Evolutionary conservation across 768 basidiomycete species (phyloP).

Genomic region (Mrakia blollopis): DNA sequence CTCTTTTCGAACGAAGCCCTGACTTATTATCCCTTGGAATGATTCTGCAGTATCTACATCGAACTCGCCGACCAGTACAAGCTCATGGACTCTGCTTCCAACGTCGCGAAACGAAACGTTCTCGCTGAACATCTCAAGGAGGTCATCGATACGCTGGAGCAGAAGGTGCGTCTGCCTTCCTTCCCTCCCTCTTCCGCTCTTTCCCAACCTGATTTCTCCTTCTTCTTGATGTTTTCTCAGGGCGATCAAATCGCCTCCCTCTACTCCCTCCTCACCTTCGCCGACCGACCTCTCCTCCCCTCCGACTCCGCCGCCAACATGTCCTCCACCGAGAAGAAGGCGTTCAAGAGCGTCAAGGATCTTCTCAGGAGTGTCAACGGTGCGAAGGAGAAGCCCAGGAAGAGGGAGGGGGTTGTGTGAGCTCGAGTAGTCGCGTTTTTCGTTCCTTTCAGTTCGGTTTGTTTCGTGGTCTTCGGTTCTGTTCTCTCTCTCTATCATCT

Average conservation of each 20-base stretch:
- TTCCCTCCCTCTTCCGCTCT: conserved; percentile 2
- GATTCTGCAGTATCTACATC: conserved; percentile 66
- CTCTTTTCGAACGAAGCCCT: background rate
- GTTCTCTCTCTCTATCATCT: too few relatives aligned
- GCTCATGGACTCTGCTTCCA: conserved; percentile 74
- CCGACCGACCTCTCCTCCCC: conserved; percentile 34
- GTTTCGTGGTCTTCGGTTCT: too few relatives aligned
- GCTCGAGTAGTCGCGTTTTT: too few relatives aligned
- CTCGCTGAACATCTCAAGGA: conserved; percentile 82
- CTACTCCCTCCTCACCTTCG: conserved; percentile 72
- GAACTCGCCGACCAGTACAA: conserved; percentile 92
- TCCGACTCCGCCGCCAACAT: background rate
- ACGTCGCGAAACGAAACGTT: conserved; percentile 74
- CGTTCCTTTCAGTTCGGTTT: too few relatives aligned
- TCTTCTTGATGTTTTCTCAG: conserved; percentile 45
- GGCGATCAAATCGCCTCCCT: conserved; percentile 91
- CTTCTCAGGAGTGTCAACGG: conserved; percentile 10
- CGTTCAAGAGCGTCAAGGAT: conserved; percentile 26
- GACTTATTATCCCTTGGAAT: background rate
- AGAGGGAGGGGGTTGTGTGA: conserved; percentile 12
- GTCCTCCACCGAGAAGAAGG: background rate
- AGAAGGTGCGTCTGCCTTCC: conserved; percentile 59
- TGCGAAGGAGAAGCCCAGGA: background rate
- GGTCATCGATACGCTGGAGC: conserved; percentile 85
- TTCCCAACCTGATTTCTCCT: background rate